phyloP scores from a whole-genome alignment of 306 rosid species.

The Hippophae tibetana region DNA sequence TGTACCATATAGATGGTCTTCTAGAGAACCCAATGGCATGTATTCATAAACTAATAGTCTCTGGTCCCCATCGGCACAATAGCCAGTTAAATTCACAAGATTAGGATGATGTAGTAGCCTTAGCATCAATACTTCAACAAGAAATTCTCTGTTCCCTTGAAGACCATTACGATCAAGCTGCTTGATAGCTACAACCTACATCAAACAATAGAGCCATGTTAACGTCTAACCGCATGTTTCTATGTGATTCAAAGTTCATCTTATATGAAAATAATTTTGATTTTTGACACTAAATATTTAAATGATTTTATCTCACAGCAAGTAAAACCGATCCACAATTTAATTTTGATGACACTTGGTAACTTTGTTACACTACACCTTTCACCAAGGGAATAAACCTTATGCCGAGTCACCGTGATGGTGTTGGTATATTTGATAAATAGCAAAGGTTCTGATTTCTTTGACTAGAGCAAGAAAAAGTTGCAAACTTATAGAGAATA shows the following conservation, averaged over 20 bases:
- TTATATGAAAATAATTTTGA: neutral
- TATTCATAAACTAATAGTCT: conserved; percentile 49
- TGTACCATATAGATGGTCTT: conserved; percentile 47
- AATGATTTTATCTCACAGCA: neutral
- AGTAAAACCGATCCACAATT: conserved; percentile 2
- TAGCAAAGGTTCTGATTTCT: neutral
- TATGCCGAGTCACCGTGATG: neutral
- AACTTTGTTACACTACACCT: neutral
- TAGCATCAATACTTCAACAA: conserved; percentile 47
- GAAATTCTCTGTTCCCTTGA: conserved; percentile 55
- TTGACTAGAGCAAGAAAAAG: too few species aligned
- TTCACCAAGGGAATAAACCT: neutral
- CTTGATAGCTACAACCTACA: conserved; percentile 47
- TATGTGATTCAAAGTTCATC: neutral
- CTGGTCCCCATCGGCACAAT: conserved; percentile 61
- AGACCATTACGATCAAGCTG: conserved; percentile 54
- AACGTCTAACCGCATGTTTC: conserved; percentile 11
- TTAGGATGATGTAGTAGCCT: conserved; percentile 53
- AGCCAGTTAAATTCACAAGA: conserved; percentile 47
- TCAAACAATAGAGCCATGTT: conserved; percentile 8
- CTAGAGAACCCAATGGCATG: conserved; percentile 48
- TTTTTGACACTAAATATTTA: neutral
- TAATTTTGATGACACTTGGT: neutral
- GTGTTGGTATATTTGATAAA: neutral
- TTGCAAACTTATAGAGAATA: too few species aligned